phyloP scores from a whole-genome alignment of 306 rosid genomes.

The Cucumis cinereus region DNA sequence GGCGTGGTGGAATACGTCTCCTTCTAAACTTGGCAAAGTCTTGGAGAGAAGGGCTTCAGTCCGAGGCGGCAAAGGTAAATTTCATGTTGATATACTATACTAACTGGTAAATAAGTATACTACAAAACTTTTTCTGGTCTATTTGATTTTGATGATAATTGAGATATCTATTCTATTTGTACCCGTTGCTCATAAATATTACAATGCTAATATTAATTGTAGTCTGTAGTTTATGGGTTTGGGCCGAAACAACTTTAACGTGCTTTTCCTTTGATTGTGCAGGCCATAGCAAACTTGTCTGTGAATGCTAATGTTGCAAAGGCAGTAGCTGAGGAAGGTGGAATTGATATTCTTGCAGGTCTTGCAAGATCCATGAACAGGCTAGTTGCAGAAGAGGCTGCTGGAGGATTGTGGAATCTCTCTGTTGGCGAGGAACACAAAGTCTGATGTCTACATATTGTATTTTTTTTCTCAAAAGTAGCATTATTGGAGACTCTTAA shows the following conservation, averaged over 20 bases:
- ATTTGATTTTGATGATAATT: background rate
- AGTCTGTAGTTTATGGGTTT: slow-evolving; percentile 3
- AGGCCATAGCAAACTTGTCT: slow-evolving; percentile 99
- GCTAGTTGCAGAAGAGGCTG: slow-evolving; percentile 99
- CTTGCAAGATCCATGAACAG: slow-evolving; percentile 97
- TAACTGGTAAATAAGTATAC: background rate
- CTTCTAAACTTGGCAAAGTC: slow-evolving; percentile 87
- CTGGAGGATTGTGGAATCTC: slow-evolving; percentile 99
- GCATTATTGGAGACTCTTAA: slow-evolving; percentile 9
- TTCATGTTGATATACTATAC: slow-evolving; percentile 1
- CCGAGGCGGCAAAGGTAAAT: slow-evolving; percentile 94
- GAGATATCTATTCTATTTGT: background rate
- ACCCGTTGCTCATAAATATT: background rate
- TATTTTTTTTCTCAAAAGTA: background rate
- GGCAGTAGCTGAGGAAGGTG: slow-evolving; percentile 99
- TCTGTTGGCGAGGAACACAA: slow-evolving; percentile 99
- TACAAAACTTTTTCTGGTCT: background rate
- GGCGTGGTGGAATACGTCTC: slow-evolving; percentile 89
- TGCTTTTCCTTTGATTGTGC: slow-evolving; percentile 4
- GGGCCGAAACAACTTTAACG: slow-evolving; percentile 1
- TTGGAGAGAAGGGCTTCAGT: slow-evolving; percentile 96
- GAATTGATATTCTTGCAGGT: slow-evolving; percentile 87
- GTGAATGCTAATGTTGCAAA: slow-evolving; percentile 94
- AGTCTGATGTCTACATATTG: slow-evolving; percentile 32
- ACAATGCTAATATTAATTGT: background rate